Base-by-base conservation (phyloP, 345 rosid species). In the Litchi chinensis region DNA sequence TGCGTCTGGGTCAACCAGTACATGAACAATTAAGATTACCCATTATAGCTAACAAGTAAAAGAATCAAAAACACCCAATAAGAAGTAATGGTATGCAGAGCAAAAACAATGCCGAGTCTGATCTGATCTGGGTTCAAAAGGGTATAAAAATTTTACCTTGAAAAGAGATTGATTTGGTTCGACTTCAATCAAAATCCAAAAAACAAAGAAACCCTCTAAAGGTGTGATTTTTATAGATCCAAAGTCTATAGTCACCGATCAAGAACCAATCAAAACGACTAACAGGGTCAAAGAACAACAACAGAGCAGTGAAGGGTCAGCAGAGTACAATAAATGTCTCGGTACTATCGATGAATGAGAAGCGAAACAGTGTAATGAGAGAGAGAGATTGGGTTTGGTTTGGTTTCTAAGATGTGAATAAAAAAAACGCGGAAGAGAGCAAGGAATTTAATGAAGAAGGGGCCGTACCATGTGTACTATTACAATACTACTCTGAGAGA, bases 111-210 rank as follows among this genome's bases (percentile, higher is more conserved):
- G 76, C 56, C 12, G 44, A 39, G 57, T 22, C 71, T 64, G 82
- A 80, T 80, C 79, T 19, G 76, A 80, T 80, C 79, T 69, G 60
- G n/a, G 63, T 3, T 6, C 28, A 56, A 44, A 73, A 0, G 3
- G 52, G 6, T 3, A 21, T 44, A 8, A 26, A 60, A 6, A 5
- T 0, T 5, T 43, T 13, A 72, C 46, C n/a, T 22, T 48, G 48
- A 9, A 54, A n/a, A 39, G 12, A 44, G 39, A n/a, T n/a, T 56
- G 69, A n/a, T 26, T 64, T 60, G 65, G 65, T 10, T 21, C n/a
- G 12, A 54, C 59, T 16, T 54, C 59, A 54, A 54, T 32, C 37
- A 32, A 32, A 32, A 16, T 54, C 59, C 59, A n/a, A 54, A 54
- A 54, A 54, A 54, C 59, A 54, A 54, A 41, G 37, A 32, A 32